Base-by-base conservation (phyloP, 192 early-diverging fungal species). In the Podila verticillata region DNA sequence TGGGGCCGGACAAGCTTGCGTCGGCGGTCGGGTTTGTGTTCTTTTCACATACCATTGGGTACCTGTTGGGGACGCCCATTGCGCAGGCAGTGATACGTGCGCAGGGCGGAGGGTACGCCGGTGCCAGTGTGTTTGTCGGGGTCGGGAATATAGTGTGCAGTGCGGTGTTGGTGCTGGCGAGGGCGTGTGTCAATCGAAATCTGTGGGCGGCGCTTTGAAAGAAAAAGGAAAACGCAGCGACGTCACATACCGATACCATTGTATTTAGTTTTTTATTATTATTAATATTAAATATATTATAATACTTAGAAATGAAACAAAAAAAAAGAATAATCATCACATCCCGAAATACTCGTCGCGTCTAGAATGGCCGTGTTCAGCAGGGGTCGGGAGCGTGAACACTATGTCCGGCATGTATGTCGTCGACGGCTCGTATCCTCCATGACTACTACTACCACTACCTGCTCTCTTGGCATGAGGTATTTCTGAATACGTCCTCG, bases 391-490 rank as follows among this genome's bases (percentile, higher is more conserved):
- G 1, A 78, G 49, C 7, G 74, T 78, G 63, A 78, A 22, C 15
- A 78, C 59, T 32, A 78, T 70, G 58, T 78, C 68, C 24, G 74
- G 74, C 61, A 70, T 78, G 19, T 69, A 65, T 10, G 5, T 39
- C 24, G 20, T 24, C 20, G 30, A 28, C 39, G 39, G 17, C n/a
- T 22, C 28, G 66, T 8, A 47, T 24, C 28, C 56, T 57, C 12
- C 30, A n/a, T 59, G 34, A 58, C 34, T 20, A 44, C 19, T 7
- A 32, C n/a, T 49, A 31, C 26, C 31, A 31, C 0, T 0, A 32
- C 44, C 30, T 54, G 5, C 51, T 26, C 20, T 54, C 22, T 54
- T 54, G n/a, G 15, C 3, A 15, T 1, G 2, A 15, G 39, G 39
- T 44, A 15, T 3, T 22, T n/a, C 51, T 24, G 51, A 26, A 54